These are phyloP conservation scores for Chiua virens DNA, from an alignment of 768 basidiomycete genomes.

Conservation along the genomic window DNA sequence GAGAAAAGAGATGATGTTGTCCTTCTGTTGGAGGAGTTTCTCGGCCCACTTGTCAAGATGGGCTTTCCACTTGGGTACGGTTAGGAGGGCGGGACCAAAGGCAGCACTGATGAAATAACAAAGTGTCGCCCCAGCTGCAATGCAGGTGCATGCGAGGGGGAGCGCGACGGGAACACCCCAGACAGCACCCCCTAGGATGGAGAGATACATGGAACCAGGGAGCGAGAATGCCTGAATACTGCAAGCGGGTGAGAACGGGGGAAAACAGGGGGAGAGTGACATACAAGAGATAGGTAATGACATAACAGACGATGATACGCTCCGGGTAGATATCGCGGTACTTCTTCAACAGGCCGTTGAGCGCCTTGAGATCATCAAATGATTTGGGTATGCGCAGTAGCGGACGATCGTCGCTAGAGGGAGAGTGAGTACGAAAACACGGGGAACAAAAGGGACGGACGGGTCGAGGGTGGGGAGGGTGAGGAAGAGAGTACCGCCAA, in stretches of 20 bases:
- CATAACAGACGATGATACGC: conserved; percentile 84
- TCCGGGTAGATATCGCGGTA: conserved; percentile 87
- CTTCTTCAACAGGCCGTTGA: conserved; percentile 86
- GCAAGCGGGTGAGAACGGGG: conserved; percentile 10
- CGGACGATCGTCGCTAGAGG: conserved; percentile 69
- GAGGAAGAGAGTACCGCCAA: conserved; percentile 78
- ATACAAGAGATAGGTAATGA: conserved; percentile 89
- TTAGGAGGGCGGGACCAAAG: conserved; percentile 88
- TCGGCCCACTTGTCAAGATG: conserved; percentile 79
- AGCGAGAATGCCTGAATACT: conserved; percentile 96
- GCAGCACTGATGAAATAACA: conserved; percentile 93
- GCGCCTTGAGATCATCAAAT: conserved; percentile 80
- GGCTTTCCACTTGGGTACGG: conserved; percentile 82
- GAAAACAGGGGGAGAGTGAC: conserved; percentile 32
- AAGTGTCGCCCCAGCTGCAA: conserved; percentile 86
- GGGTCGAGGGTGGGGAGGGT: conserved; percentile 77
- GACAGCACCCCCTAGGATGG: conserved; percentile 93
- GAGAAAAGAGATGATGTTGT: conserved; percentile 88
- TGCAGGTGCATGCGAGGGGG: conserved; percentile 88
- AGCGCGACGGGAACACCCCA: conserved; percentile 89
- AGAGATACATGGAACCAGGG: conserved; percentile 97
- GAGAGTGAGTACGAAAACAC: conserved; percentile 6
- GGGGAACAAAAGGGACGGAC: conserved; percentile 44
- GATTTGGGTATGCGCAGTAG: conserved; percentile 82
- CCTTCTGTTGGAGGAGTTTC: conserved; percentile 75